Percentiles rank a stretch among this genome's conserved stretches.
Evolutionary conservation across 208 protist species (phyloP).

Genomic region (Leishmania braziliensis): DNA sequence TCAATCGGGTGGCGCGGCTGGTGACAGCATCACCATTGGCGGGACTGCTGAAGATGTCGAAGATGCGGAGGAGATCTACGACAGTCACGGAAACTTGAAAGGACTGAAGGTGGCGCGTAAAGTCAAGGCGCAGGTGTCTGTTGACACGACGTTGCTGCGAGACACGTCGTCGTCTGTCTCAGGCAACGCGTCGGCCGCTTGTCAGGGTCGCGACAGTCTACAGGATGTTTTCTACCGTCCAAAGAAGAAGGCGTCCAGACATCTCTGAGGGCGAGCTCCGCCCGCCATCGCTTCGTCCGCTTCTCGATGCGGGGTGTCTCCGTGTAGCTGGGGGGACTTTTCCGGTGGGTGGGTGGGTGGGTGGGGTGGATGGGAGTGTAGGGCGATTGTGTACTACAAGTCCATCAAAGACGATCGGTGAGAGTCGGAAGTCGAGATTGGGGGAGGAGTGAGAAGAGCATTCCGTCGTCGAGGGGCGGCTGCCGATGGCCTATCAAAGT

Average conservation of each 20-base stretch:
- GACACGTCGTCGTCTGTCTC: slow-evolving; percentile 57
- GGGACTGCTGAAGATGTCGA: slow-evolving; percentile 42
- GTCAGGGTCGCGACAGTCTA: slow-evolving; percentile 28
- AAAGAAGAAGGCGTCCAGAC: slow-evolving; percentile 50
- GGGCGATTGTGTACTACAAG: neutral
- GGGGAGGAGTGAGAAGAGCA: neutral
- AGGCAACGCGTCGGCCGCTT: slow-evolving; percentile 33
- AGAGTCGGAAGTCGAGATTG: neutral
- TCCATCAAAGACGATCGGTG: neutral
- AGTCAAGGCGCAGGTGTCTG: slow-evolving; percentile 47
- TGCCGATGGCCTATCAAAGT: neutral
- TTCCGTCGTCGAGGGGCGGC: neutral
- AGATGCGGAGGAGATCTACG: slow-evolving; percentile 56
- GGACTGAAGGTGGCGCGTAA: slow-evolving; percentile 74
- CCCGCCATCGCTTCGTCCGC: neutral
- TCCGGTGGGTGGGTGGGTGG: neutral
- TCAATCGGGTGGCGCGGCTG: neutral
- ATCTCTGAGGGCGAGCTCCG: slow-evolving; percentile 23
- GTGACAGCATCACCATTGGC: slow-evolving; percentile 11
- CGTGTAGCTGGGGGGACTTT: neutral
- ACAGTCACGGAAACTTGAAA: slow-evolving; percentile 70
- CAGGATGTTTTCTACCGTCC: slow-evolving; percentile 80
- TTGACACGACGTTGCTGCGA: slow-evolving; percentile 76
- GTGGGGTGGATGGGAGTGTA: neutral
- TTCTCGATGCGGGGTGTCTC: neutral